Evolutionary conservation across 2,329 filamentous ascomycete species (phyloP).

Genomic region (Xylariaceae sp.): DNA sequence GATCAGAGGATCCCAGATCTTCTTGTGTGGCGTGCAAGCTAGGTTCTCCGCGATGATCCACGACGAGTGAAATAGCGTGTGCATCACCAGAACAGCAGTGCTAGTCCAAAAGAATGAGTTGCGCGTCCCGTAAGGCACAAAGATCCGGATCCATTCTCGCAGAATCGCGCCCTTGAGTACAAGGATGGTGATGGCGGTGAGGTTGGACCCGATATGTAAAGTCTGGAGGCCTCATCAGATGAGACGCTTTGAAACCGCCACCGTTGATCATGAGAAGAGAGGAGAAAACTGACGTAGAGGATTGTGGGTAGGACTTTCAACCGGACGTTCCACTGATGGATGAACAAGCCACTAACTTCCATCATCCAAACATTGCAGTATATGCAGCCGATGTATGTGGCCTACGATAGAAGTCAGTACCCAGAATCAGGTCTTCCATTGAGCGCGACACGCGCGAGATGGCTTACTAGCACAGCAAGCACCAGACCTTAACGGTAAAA

Average conservation of each 20-base stretch:
- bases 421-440: too few species aligned
- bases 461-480: slow-evolving; percentile 4
- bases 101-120: slow-evolving; percentile 23
- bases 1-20: slow-evolving; percentile 25
- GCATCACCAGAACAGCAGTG: slow-evolving; percentile 18
- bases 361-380: slow-evolving; percentile 2
- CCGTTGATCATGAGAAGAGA: too few species aligned
- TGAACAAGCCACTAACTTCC: slow-evolving; percentile 13
- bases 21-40: slow-evolving; percentile 25
- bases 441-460: too few species aligned
- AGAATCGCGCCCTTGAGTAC: slow-evolving; percentile 16
- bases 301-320: slow-evolving; percentile 8
- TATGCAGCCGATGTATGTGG: slow-evolving; percentile 1
- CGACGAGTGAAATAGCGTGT: slow-evolving; percentile 18
- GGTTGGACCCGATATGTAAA: slow-evolving; percentile 9
- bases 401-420: slow-evolving; percentile 3
- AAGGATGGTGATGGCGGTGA: slow-evolving; percentile 8
- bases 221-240: slow-evolving; percentile 1
- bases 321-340: slow-evolving; percentile 20
- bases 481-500: slow-evolving; percentile 6
- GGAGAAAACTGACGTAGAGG: slow-evolving; percentile 8
- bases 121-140: slow-evolving; percentile 14
- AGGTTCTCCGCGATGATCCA: slow-evolving; percentile 25
- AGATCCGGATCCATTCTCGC: slow-evolving; percentile 18
- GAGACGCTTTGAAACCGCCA: not conserved